Evolutionary conservation across 2,329 filamentous ascomycete species (phyloP).

Genomic region (Talaromyces sp.): DNA sequence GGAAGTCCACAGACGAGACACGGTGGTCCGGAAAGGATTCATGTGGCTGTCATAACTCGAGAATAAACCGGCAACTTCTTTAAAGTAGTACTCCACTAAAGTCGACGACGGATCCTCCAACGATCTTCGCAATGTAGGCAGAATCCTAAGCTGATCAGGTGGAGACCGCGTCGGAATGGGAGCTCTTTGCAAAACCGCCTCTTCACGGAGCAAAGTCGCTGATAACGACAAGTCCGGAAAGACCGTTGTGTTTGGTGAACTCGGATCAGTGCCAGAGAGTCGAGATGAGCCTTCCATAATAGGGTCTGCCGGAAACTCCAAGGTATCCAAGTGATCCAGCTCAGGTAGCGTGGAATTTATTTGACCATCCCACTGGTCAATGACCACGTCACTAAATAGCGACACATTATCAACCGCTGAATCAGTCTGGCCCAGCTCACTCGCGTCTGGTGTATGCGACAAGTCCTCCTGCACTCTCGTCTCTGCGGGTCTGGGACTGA

Average conservation of each 20-base stretch:
- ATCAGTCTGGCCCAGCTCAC: neutral
- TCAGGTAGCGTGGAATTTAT: slow-evolving; percentile 25
- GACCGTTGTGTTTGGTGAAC: neutral
- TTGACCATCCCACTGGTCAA: slow-evolving; percentile 25
- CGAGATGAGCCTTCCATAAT: neutral
- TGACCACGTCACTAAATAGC: neutral
- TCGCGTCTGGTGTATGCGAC: neutral
- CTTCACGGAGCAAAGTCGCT: neutral
- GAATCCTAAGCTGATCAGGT: slow-evolving; percentile 11
- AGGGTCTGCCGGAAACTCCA: neutral
- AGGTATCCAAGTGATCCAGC: slow-evolving; percentile 24
- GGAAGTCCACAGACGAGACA: slow-evolving; percentile 53
- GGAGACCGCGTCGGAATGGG: slow-evolving; percentile 11
- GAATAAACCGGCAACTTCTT: slow-evolving; percentile 56
- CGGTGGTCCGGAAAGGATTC: slow-evolving; percentile 57
- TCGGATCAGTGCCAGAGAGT: neutral
- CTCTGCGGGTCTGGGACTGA: neutral
- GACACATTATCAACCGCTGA: neutral
- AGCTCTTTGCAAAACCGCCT: slow-evolving; percentile 23
- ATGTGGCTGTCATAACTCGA: slow-evolving; percentile 60
- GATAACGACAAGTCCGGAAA: neutral
- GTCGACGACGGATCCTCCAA: slow-evolving; percentile 49
- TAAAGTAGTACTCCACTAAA: slow-evolving; percentile 60
- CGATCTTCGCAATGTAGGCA: slow-evolving; percentile 32
- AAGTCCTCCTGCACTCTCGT: neutral